Base-by-base conservation (phyloP, 768 basidiomycete genomes). In the Serendipita sp. region DNA sequence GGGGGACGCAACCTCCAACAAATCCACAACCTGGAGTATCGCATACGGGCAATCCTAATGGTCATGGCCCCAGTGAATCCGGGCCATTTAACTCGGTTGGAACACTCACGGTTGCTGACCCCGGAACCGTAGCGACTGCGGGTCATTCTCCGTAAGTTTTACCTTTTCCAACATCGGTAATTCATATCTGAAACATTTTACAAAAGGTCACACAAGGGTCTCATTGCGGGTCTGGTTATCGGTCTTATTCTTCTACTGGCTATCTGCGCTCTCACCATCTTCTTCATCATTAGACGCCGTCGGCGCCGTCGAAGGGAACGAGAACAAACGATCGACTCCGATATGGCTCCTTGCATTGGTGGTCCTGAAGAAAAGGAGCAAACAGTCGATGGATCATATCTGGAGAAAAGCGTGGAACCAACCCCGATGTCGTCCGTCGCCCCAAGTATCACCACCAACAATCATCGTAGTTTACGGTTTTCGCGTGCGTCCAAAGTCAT, bases 241-340 rank as follows among this genome's bases (percentile, higher is more conserved):
- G 16, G 11, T n/a, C 55, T 66, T 16, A 66, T 68, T 48, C 63
- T 68, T 36, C 58, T 68, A 16, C 43, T 68, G 18, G 33, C 60
- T 10, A 45, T 68, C 31, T 67, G 67, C 64, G 15, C 50, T 44
- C 64, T 68, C 64, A 50, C 67, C 62, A 66, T 53, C 48, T n/a
- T 50, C 65, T 62, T 36, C 37, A 2, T 62, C 58, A 23, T 45
- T 8, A 4, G 55, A 36, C 23, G 55, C 23, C 16, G 27, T 27
- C 55, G 55, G 13, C 23, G 31, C 8, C 55, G 33, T 3, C 18
- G 55, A 8, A n/a, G 15, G 11, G 52, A 60, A 34, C 4, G 34
- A 34, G 27, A 60, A 23, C 31, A 53, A 18, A 11, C 34, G 15
- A 3, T 44, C 23, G 27, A 45, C 13, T 29, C 63, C 23, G 23